phyloP scores from a whole-genome alignment of 116 monocot species.

The Phalaenopsis hybrid region DNA sequence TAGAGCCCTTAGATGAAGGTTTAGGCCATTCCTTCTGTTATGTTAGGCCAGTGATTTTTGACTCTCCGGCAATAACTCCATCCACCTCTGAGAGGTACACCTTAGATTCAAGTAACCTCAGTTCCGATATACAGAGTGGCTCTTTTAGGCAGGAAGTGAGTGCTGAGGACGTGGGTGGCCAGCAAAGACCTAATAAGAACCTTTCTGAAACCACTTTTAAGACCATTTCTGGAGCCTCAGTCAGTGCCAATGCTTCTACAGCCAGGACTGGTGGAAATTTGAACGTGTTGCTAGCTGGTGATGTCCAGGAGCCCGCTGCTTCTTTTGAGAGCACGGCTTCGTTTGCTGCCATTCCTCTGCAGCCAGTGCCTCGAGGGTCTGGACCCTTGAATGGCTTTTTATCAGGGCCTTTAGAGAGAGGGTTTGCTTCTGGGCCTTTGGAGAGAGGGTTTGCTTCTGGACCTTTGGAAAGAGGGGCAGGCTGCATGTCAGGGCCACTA shows the following conservation, averaged over 20 bases:
- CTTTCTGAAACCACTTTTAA: conserved; percentile 75
- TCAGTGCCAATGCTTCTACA: conserved; percentile 90
- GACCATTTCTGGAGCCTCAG: conserved; percentile 94
- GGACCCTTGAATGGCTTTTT: conserved; percentile 86
- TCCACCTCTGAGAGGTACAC: conserved; percentile 92
- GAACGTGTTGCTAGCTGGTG: conserved; percentile 26
- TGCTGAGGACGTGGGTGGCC: conserved; percentile 39
- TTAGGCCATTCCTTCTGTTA: conserved; percentile 98
- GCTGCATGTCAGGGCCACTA: conserved; percentile 75
- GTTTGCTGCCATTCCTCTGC: conserved; percentile 81
- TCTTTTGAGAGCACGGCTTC: conserved; percentile 94
- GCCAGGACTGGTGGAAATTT: conserved; percentile 71
- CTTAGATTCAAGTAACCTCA: conserved; percentile 70
- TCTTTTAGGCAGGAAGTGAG: conserved; percentile 66
- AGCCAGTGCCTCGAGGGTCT: conserved; percentile 89
- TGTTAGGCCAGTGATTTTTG: conserved; percentile 63
- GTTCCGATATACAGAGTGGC: conserved; percentile 67
- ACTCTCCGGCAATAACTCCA: conserved; percentile 83
- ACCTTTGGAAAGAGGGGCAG: conserved; percentile 69
- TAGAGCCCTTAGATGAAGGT: conserved; percentile 92
- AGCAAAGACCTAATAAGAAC: conserved; percentile 33
- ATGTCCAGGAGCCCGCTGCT: conserved; percentile 77
- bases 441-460: conserved; percentile 31
- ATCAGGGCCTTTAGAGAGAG: conserved; percentile 17
- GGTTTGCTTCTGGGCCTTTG: conserved; percentile 27